Base-by-base conservation (phyloP, 2,329 filamentous ascomycete species). In the Trichoderma citrinoviride region DNA sequence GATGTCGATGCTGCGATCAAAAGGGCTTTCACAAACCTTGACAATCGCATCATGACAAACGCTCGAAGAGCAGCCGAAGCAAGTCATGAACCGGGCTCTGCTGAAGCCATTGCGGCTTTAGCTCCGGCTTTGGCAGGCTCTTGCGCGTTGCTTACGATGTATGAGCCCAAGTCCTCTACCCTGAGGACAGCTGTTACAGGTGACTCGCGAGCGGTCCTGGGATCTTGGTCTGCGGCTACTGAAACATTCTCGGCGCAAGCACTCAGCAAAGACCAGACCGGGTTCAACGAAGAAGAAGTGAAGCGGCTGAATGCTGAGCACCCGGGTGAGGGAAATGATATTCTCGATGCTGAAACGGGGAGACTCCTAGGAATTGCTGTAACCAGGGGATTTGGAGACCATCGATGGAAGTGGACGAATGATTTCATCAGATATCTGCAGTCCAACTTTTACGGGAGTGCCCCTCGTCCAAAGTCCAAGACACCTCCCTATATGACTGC, bases 321-420 rank as follows among this genome's bases (percentile, higher is more conserved):
- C 72, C 89, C 88, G 0, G 83, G 83, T 46, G 88, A 91, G 74
- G 77, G 82, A 19, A 76, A 82, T 8, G 80, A 87, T 12, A 79
- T 90, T 29, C 67, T 78, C 12, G 72, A 73, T 49, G 60, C 71
- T 3, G 79, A 81, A 65, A 77, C 80, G 17, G 88, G 88, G 0
- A 82, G 89, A 0, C 74, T 90, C 0, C 79, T 90, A 65, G 88
- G 89, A 1, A 81, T 86, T 46, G 78, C 79, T 44, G 81, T 90
- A 1, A 86, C 87, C 0, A 81, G 89, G 5, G 88, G 86, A 0
- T 91, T 92, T 71, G 89, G 89, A 17, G 88, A 91, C 71, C 80
- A 83, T 57, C 80, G 84, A 65, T 90, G 86, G 86, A 91, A 91
- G 73, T 90, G 87, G 86, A 73, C 83, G 4, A 71, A 81, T 15